A percentile compares a stretch with the other conserved stretches of the same genome.
These are phyloP conservation scores for Endocalyx cinctus DNA, from an alignment of 2,329 filamentous ascomycete genomes.

Conservation along the genomic window DNA sequence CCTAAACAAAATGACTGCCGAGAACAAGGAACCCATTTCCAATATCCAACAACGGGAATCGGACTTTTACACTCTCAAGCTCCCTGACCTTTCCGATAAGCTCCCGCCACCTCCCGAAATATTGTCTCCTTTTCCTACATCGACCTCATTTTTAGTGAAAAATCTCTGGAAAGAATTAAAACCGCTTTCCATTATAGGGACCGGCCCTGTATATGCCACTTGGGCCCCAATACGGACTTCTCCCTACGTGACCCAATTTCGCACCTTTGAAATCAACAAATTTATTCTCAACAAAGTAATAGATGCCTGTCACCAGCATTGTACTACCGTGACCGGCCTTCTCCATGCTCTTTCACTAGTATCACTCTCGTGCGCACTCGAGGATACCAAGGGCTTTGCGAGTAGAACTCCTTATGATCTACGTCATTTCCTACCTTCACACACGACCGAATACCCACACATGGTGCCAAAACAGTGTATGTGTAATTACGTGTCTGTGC, in stretches of 20 bases:
- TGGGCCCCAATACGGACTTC: conserved; percentile 10
- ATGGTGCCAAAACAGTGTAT: conserved; percentile 11
- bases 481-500: conserved; percentile 15
- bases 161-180: background rate
- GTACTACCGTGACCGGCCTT: conserved; percentile 18
- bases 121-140: background rate
- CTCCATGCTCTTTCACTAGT: conserved; percentile 9
- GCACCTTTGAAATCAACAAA: conserved; percentile 8
- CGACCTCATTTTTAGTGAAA: background rate
- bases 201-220: too few species aligned
- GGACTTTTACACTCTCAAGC: background rate
- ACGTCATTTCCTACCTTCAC: conserved; percentile 13
- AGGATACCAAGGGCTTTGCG: too few species aligned
- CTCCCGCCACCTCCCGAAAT: background rate
- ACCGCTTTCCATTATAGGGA: background rate
- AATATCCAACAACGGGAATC: too few species aligned
- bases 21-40: too few species aligned
- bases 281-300: background rate
- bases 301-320: conserved; percentile 9
- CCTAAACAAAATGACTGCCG: too few species aligned
- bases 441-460: conserved; percentile 1
- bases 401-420: too few species aligned
- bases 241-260: conserved; percentile 12
- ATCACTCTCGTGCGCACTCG: too few species aligned
- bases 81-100: background rate